Evolutionary conservation across 352 stramenopile genomes (phyloP).

Genomic region (Pythium chondricola): DNA sequence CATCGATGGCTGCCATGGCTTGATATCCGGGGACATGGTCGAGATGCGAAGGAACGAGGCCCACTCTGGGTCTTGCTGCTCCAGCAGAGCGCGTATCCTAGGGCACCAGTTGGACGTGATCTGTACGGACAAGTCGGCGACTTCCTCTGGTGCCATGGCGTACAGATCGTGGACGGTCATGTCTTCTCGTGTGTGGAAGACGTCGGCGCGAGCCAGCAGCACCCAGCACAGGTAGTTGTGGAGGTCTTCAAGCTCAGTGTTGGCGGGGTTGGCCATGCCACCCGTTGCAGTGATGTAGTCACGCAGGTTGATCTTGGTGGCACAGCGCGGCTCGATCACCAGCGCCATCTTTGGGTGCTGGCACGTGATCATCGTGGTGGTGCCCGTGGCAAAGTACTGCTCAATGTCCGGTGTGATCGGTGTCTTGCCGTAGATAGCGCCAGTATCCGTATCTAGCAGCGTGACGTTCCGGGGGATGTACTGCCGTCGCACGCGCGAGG

Average conservation of each 20-base stretch:
- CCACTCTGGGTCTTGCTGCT: conserved; percentile 36
- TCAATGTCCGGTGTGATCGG: conserved; percentile 47
- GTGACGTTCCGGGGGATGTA: conserved; percentile 39
- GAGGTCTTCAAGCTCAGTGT: conserved; percentile 18
- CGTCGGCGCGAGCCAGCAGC: conserved; percentile 37
- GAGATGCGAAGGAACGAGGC: conserved; percentile 57
- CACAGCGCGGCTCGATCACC: conserved; percentile 43
- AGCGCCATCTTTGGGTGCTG: conserved; percentile 46
- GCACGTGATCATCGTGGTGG: conserved; percentile 40
- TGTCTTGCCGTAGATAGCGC: conserved; percentile 67
- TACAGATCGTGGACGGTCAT: conserved; percentile 35
- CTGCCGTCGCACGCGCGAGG: conserved; percentile 48
- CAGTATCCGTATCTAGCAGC: conserved; percentile 53
- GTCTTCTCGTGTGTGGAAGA: conserved; percentile 31
- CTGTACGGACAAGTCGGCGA: conserved; percentile 37
- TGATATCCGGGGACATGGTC: conserved; percentile 44
- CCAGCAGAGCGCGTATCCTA: conserved; percentile 33
- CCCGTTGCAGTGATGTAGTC: conserved; percentile 23
- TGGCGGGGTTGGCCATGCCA: conserved; percentile 3
- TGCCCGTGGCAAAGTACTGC: conserved; percentile 32
- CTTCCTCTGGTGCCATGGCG: conserved; percentile 32
- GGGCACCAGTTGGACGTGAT: conserved; percentile 51
- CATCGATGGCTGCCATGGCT: conserved; percentile 28
- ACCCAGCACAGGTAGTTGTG: conserved; percentile 63
- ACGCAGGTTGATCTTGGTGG: conserved; percentile 26